These are phyloP conservation scores for Kwoniella pini DNA, from an alignment of 768 basidiomycete species.

Conservation along the genomic window DNA sequence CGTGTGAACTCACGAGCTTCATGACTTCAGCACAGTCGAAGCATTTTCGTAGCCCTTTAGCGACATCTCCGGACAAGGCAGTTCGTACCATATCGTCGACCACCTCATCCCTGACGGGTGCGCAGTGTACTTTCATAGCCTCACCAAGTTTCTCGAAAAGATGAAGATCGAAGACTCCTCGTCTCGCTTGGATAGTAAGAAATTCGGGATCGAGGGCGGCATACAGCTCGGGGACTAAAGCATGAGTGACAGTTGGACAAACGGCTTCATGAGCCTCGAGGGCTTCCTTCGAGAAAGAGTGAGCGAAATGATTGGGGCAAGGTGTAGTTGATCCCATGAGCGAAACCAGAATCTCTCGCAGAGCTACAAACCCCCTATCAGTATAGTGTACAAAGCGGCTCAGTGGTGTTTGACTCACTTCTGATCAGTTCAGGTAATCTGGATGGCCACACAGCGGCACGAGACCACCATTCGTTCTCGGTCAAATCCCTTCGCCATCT, in stretches of 20 bases:
- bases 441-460: conserved; percentile 28
- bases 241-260: conserved; percentile 64
- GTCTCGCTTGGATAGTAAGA: conserved; percentile 77
- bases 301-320: conserved; percentile 41
- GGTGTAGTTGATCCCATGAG: conserved; percentile 73
- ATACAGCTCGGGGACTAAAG: conserved; percentile 67
- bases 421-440: conserved; percentile 41
- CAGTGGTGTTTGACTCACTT: conserved; percentile 28
- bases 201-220: conserved; percentile 77
- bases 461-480: conserved; percentile 37
- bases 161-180: conserved; percentile 74
- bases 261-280: conserved; percentile 52
- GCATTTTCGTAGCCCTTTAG: conserved; percentile 75
- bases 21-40: conserved; percentile 90
- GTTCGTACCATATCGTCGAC: conserved; percentile 80
- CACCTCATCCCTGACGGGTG: conserved; percentile 83
- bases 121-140: conserved; percentile 85
- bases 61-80: conserved; percentile 67
- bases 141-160: conserved; percentile 76
- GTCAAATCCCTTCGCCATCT: conserved; percentile 33
- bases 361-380: conserved; percentile 64
- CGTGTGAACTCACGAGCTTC: conserved; percentile 72
- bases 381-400: neutral
- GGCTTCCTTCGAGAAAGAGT: conserved; percentile 40
- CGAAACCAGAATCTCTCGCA: conserved; percentile 75